Conservation (phyloP, 495 filamentous ascomycete genomes). For the Neurospora sp. region DNA sequence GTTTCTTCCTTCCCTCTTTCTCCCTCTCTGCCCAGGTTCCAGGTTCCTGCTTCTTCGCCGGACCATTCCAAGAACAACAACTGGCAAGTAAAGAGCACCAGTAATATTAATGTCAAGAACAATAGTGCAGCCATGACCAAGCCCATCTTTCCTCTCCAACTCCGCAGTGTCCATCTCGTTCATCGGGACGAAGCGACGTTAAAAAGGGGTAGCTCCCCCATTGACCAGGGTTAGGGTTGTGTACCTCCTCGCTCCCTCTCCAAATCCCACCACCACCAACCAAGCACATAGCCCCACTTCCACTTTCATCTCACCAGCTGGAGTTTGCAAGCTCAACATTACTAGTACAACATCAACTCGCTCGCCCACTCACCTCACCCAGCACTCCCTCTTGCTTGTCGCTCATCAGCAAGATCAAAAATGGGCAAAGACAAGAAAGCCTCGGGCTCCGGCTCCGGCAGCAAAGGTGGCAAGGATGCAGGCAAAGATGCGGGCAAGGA, state of each 20-base stretch:
- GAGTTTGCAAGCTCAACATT: not conserved
- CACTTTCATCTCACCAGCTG: conserved; percentile 1
- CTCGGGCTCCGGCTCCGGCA: conserved; percentile 44
- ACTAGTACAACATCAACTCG: not conserved
- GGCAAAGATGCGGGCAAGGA: conserved; percentile 39
- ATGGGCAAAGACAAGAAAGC: conserved; percentile 23
- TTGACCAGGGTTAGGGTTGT: not conserved
- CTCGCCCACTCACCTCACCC: not conserved
- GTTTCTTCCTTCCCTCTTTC: not conserved
- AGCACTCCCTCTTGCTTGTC: not conserved
- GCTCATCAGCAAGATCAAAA: not conserved
- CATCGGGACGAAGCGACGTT: not conserved
- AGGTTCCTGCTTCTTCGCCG: not conserved
- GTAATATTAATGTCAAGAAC: not conserved
- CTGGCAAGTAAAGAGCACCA: not conserved
- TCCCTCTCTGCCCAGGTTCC: not conserved
- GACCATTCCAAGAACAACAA: not conserved
- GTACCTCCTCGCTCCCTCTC: not conserved
- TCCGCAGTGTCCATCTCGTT: not conserved
- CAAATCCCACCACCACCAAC: not conserved
- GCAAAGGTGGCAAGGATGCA: conserved; percentile 35
- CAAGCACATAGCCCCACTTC: not conserved
- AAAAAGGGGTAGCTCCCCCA: not conserved
- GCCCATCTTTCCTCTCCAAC: not conserved
- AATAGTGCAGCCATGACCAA: not conserved